phyloP scores from a whole-genome alignment of 2,329 filamentous ascomycete species.

The Blastomyces percursus region DNA sequence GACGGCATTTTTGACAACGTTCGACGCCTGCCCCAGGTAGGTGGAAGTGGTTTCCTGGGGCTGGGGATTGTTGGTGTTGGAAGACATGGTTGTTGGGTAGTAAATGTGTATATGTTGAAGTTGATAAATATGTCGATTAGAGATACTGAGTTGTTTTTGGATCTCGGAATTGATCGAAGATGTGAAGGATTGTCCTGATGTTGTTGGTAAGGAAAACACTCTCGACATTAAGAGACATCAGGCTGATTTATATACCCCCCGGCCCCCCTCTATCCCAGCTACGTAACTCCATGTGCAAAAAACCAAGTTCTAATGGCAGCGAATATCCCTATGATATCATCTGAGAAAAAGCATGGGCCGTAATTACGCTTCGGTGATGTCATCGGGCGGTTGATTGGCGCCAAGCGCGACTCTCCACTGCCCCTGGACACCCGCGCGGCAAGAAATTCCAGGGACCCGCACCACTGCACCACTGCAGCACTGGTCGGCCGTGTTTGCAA shows the following conservation, averaged over 20 bases:
- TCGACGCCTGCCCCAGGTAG: not conserved
- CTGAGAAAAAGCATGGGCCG: not conserved
- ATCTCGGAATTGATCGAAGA: not conserved
- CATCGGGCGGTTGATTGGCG: not conserved
- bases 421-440: not conserved
- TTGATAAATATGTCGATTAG: not conserved
- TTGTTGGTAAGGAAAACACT: not conserved
- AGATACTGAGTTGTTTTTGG: not conserved
- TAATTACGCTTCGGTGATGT: not conserved
- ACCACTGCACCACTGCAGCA: too few relatives aligned
- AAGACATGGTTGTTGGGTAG: constrained; percentile 4
- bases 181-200: not conserved
- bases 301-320: not conserved
- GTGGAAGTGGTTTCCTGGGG: not conserved
- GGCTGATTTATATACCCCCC: not conserved
- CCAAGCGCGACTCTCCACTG: not conserved
- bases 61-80: not conserved
- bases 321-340: not conserved
- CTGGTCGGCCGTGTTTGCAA: not conserved
- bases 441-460: not conserved
- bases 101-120: not conserved
- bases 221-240: not conserved
- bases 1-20: not conserved
- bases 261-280: too few relatives aligned
- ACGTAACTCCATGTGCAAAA: not conserved